Conservation (phyloP, 768 basidiomycete species). For the Trametes coccinea region DNA sequence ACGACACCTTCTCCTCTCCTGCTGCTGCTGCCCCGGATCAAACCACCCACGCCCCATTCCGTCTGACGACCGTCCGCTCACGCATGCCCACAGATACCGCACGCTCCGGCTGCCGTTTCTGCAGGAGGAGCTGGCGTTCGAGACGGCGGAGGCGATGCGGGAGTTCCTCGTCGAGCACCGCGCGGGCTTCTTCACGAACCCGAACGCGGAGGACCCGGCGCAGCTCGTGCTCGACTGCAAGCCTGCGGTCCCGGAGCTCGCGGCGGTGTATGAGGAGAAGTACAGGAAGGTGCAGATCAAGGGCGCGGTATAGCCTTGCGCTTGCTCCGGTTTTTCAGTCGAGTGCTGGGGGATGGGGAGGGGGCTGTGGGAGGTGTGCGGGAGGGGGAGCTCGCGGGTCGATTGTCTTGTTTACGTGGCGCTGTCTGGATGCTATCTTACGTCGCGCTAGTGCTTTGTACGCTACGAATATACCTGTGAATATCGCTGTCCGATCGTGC, state of each 20-base stretch:
- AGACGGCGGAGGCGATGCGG: conserved; percentile 58
- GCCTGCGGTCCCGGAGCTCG: conserved; percentile 54
- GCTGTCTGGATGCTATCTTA: conserved; percentile 5
- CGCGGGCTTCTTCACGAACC: conserved; percentile 66
- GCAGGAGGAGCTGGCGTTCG: conserved; percentile 82
- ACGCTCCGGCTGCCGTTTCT: conserved; percentile 78
- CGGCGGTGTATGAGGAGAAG: conserved; percentile 71
- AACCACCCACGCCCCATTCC: background rate
- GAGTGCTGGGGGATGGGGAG: background rate
- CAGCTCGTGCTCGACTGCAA: conserved; percentile 77
- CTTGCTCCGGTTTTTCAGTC: background rate
- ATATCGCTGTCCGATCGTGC: background rate
- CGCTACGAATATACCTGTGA: conserved; percentile 16
- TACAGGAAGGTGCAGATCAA: conserved; percentile 88
- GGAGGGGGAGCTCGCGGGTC: background rate
- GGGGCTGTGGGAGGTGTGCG: background rate
- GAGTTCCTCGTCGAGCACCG: conserved; percentile 72
- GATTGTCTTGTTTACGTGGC: background rate
- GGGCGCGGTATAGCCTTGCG: conserved; percentile 71
- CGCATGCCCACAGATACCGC: conserved; percentile 62
- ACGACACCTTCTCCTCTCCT: background rate
- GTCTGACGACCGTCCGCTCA: background rate
- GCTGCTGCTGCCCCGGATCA: background rate
- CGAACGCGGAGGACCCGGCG: conserved; percentile 51
- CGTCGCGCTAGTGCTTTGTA: conserved; percentile 11